Base-by-base conservation (phyloP, 2,329 filamentous ascomycete species). In the Cercospora berteroae region DNA sequence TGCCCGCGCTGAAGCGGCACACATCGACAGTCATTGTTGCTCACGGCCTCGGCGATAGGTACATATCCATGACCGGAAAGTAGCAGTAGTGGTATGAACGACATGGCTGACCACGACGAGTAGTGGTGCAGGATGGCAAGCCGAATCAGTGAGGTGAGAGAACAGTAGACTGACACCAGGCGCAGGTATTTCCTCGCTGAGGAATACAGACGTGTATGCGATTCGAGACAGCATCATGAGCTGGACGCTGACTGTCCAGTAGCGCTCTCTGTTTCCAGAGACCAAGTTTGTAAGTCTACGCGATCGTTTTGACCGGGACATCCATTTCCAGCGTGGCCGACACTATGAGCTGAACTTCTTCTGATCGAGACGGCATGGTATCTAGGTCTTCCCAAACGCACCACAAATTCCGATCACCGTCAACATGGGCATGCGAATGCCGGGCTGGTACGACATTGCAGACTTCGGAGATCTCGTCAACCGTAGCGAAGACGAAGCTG, bases 11-110 rank as follows among this genome's bases (percentile, higher is more conserved):
- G 36, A 91, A 87, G 77, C 88, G 88, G 77, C 95, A 98, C 81
- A 97, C 95, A 42, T 93, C 93, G 25, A 97, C 94, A 3, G 90
- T 98, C 75, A 98, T 99, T 75, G 93, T 97, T 80, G 86, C 92
- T 62, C 95, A 99, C 79, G 95, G 95, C 13, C 84, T 99, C 44
- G 95, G 95, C 70, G 95, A 98, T 78, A 90, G 85, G 80, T 80
- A 74, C 31, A 27, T 50, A 55, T 44, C 50, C 9, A 60, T 59
- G 29, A 56, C 6, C 6, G 33, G 25, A 18, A 63, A 55, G 59
- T 64, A 33, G 66, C 33, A 39, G n/a, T 59, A 50, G 31, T 20
- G 27, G 9, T 57, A n/a, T 33, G 55, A 58, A 58, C 31, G 20
- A 58, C 16, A 58, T 58, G 31, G 67, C 69, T 70, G 64, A 71